Evolutionary conservation across 805 yeast genomes (phyloP).

Genomic region (Metschnikowia santaceciliae): DNA sequence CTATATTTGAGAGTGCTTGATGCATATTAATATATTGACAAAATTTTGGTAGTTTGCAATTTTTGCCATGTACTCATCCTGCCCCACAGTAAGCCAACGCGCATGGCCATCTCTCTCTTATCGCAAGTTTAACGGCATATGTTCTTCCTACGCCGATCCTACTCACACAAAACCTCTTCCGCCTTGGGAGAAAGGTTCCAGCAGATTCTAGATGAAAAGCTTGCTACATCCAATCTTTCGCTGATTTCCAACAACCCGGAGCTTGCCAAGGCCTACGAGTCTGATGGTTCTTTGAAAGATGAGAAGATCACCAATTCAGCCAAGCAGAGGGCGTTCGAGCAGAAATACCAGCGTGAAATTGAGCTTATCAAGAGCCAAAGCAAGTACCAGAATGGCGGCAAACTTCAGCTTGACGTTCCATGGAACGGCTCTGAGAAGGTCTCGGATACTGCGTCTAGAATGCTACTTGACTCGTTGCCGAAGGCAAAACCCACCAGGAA

Average conservation of each 20-base stretch:
- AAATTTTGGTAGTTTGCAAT: background rate
- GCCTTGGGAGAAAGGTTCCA: conserved; percentile 32
- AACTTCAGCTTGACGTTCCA: conserved; percentile 6
- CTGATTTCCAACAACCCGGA: conserved; percentile 1
- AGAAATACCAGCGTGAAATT: conserved; percentile 16
- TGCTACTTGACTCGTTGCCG: conserved; percentile 16
- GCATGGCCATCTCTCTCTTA: background rate
- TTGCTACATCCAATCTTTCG: conserved; percentile 15
- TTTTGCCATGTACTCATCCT: background rate
- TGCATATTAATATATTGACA: background rate
- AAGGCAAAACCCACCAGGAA: conserved; percentile 9
- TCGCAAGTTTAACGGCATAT: background rate
- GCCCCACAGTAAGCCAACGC: background rate
- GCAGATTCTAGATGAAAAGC: conserved; percentile 31
- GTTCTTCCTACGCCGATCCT: background rate
- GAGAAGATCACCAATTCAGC: conserved; percentile 6
- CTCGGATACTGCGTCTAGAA: conserved; percentile 12
- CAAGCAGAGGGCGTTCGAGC: conserved; percentile 5
- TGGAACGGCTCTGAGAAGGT: conserved; percentile 16
- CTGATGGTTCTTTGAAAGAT: conserved; percentile 2
- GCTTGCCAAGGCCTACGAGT: background rate
- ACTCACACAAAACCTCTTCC: conserved; percentile 5
- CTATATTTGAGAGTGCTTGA: background rate
- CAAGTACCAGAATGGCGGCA: conserved; percentile 4
- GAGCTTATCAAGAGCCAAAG: conserved; percentile 30